phyloP scores from a whole-genome alignment of 2,329 filamentous ascomycete genomes.

The Cryphonectria radicalis region DNA sequence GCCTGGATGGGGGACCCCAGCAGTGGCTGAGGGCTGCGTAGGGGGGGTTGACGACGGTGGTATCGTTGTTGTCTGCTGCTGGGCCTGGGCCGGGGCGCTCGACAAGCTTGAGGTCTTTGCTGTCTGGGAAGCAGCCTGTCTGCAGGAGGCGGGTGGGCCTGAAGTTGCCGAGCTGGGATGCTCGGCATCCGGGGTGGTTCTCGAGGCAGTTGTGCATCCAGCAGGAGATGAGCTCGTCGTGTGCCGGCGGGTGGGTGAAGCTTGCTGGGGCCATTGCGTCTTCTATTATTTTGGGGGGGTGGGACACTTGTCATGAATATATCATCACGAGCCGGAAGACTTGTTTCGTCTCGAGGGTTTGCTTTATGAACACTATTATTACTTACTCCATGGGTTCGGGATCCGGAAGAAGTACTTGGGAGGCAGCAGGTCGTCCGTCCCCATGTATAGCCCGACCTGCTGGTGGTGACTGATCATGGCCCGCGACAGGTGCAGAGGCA shows the following conservation, averaged over 20 bases:
- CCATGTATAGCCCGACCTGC: background rate
- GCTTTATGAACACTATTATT: too few relatives aligned
- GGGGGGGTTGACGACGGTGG: background rate
- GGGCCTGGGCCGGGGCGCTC: background rate
- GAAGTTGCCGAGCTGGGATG: background rate
- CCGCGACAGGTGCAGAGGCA: background rate
- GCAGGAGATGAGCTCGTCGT: slow-evolving; percentile 3
- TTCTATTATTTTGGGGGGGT: background rate
- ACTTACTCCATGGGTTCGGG: background rate
- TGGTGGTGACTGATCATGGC: background rate
- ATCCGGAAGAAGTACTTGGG: background rate
- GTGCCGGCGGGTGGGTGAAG: background rate
- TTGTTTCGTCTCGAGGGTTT: too few relatives aligned
- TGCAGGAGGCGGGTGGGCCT: slow-evolving; percentile 12
- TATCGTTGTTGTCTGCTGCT: background rate
- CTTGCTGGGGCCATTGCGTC: background rate
- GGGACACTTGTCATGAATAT: background rate
- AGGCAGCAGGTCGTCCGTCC: background rate
- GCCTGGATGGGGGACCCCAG: slow-evolving; percentile 21
- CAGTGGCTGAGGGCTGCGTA: slow-evolving; percentile 25
- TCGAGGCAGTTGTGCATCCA: slow-evolving; percentile 1
- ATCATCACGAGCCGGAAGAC: too few relatives aligned
- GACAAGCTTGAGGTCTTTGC: slow-evolving; percentile 7
- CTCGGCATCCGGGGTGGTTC: slow-evolving; percentile 5
- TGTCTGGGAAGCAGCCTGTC: background rate